These are phyloP conservation scores for Mycena pura DNA, from an alignment of 768 basidiomycete genomes.

Conservation along the genomic window DNA sequence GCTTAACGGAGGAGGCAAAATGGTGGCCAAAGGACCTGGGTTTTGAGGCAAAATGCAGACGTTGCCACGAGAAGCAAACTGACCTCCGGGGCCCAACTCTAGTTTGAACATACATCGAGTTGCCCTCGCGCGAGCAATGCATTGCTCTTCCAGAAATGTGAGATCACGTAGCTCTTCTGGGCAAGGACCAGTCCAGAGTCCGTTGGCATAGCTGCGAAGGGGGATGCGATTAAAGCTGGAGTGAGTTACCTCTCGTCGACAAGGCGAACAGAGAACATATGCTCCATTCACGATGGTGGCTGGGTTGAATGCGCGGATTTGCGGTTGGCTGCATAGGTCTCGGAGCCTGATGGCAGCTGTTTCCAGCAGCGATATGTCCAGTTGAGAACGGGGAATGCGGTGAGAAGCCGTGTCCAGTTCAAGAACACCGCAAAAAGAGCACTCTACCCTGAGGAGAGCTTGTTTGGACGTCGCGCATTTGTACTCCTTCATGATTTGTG, in stretches of 20 bases:
- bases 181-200: constrained; percentile 26
- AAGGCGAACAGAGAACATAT: constrained; percentile 13
- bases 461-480: neutral
- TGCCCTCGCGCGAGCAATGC: constrained; percentile 23
- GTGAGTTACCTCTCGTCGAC: constrained; percentile 3
- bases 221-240: constrained; percentile 20
- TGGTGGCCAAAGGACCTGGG: constrained; percentile 1
- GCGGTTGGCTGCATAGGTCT: neutral
- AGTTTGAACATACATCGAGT: constrained; percentile 29
- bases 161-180: constrained; percentile 22
- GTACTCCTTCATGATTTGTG: constrained; percentile 8
- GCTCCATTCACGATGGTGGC: neutral
- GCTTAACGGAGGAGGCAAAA: constrained; percentile 23
- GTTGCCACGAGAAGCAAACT: constrained; percentile 30
- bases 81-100: constrained; percentile 19
- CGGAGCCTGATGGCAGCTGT: constrained; percentile 12
- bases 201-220: constrained; percentile 31
- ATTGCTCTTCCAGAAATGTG: constrained; percentile 30
- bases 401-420: neutral
- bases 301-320: neutral
- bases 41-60: constrained; percentile 30
- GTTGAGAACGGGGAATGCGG: neutral
- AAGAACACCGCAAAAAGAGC: constrained; percentile 18
- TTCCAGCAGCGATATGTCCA: constrained; percentile 22
- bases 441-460: constrained; percentile 3